Base-by-base conservation (phyloP, 768 basidiomycete species). In the Sarcodon aspratus region DNA sequence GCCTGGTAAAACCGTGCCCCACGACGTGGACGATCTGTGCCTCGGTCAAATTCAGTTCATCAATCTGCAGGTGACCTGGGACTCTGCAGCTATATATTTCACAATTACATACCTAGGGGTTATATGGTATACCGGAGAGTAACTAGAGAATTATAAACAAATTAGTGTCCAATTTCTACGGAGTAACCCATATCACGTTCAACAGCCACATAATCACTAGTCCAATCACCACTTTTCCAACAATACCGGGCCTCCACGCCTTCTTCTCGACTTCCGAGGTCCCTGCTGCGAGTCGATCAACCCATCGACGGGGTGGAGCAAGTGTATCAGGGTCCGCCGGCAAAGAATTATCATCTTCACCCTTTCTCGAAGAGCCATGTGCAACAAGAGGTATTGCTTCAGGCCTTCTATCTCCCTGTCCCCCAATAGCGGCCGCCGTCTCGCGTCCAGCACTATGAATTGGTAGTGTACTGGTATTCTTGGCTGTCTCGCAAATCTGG, bases 161-260 rank as follows among this genome's bases (percentile, higher is more conserved):
- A 27, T 27, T 27, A 27, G 21, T 27, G 21, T 27, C 21, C 21
- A 27, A 27, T 27, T 27, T 47, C 33, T 47, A 47, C 33, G 55
- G 61, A 46, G 69, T 63, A 52, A 63, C 57, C 79, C 79, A 87
- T 9, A 85, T 57, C 43, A 78, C 56, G 58, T 89, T 90, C 44
- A 78, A 57, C 33, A 75, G 48, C 86, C 85, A 88, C 68, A 89
- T 73, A 1, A 69, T 58, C 12, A 66, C 58, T 9, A 72, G 48
- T 21, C 68, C 69, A 34, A 73, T 55, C 8, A 62, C 61, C 17
- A 76, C 53, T 50, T 68, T 75, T 12, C 69, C 63, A 50, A 66
- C 66, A 33, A 72, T 58, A 38, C 75, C 72, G n/a, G 65, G 60
- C 54, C 59, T 59, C 54, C 67, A 64, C 47, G 64, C 60, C 36